Conservation (phyloP, 352 stramenopile genomes). For the Phytophthora chlamydospora region DNA sequence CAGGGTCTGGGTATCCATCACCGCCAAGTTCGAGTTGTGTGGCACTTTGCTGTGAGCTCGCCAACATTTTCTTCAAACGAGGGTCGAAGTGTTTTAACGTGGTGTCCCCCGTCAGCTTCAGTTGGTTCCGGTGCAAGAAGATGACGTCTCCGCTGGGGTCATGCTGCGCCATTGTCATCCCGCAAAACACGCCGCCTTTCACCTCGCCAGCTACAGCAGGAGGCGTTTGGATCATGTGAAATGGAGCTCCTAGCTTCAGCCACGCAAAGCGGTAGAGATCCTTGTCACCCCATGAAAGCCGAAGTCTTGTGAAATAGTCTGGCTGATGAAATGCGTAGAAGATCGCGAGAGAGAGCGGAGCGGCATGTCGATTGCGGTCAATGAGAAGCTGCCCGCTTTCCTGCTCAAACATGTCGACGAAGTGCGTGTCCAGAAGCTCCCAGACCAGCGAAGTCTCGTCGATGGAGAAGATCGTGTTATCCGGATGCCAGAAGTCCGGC, state of each 20-base stretch:
- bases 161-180: slow-evolving; percentile 56
- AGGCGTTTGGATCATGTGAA: slow-evolving; percentile 61
- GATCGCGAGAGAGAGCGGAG: slow-evolving; percentile 35
- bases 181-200: slow-evolving; percentile 42
- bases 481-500: slow-evolving; percentile 31
- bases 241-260: slow-evolving; percentile 46
- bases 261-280: slow-evolving; percentile 67
- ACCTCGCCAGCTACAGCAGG: slow-evolving; percentile 44
- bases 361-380: slow-evolving; percentile 39
- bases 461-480: slow-evolving; percentile 28
- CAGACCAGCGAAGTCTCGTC: slow-evolving; percentile 36
- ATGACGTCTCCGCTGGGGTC: slow-evolving; percentile 38
- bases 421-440: slow-evolving; percentile 50
- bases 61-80: slow-evolving; percentile 15
- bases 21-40: not conserved
- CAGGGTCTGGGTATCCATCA: slow-evolving; percentile 39
- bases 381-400: slow-evolving; percentile 64
- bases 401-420: slow-evolving; percentile 71
- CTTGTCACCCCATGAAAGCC: slow-evolving; percentile 59
- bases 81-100: slow-evolving; percentile 10
- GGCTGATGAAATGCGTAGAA: slow-evolving; percentile 51
- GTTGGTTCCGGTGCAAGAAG: slow-evolving; percentile 61
- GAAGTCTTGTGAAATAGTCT: slow-evolving; percentile 40
- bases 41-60: not conserved
- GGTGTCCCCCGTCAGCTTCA: slow-evolving; percentile 39